Conservation (phyloP, 1,284 basidiomycete genomes). For the Ustilago shanxiensis region DNA sequence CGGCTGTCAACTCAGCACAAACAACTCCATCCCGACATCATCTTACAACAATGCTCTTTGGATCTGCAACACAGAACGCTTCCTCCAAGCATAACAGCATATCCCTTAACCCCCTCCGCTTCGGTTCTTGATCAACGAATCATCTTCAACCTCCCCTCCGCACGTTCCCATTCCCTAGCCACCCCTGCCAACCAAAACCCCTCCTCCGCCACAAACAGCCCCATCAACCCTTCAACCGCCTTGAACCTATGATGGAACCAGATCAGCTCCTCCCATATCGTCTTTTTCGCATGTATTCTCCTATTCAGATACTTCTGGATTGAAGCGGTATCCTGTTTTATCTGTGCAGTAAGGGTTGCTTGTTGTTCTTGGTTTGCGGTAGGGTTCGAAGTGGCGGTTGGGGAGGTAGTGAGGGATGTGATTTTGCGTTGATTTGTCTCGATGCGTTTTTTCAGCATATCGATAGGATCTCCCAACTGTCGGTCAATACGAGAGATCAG, state of each 20-base stretch:
- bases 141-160: slow-evolving; percentile 53
- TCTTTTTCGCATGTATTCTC: slow-evolving; percentile 46
- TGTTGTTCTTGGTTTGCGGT: slow-evolving; percentile 38
- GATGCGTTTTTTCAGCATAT: slow-evolving; percentile 46
- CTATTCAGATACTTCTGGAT: slow-evolving; percentile 48
- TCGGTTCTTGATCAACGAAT: slow-evolving; percentile 21
- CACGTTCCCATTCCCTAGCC: slow-evolving; percentile 44
- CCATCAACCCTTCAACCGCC: slow-evolving; percentile 41
- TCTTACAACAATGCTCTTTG: too few species aligned
- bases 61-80: too few species aligned
- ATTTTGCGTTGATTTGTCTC: slow-evolving; percentile 38
- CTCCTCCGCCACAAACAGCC: slow-evolving; percentile 38
- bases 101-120: too few species aligned
- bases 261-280: slow-evolving; percentile 51
- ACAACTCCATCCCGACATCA: too few species aligned
- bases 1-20: too few species aligned
- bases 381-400: not conserved
- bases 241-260: slow-evolving; percentile 50
- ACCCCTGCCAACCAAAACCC: slow-evolving; percentile 21
- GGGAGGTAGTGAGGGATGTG: slow-evolving; percentile 25
- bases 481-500: slow-evolving; percentile 42
- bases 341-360: slow-evolving; percentile 35
- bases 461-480: slow-evolving; percentile 50
- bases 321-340: slow-evolving; percentile 38
- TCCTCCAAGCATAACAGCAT: too few species aligned